Evolutionary conservation across 2,329 filamentous ascomycete species (phyloP), one percentile per base, ranked within the genome.

Genomic region (Fusarium sp.): DNA sequence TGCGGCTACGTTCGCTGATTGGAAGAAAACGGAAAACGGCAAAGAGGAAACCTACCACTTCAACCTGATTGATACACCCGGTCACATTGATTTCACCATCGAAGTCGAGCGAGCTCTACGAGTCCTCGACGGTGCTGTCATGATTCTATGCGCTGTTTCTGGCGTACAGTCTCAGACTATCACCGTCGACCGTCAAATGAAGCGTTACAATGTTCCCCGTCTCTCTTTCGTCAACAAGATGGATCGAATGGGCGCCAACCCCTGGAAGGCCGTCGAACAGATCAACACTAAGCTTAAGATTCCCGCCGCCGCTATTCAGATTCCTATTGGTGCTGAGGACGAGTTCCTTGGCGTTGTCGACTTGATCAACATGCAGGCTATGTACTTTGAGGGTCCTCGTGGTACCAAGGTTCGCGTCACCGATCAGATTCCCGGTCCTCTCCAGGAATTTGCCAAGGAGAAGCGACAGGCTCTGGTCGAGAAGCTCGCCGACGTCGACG

Each of bases 181-280:
- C 76, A 99, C 96, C 3, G 96, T 99, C 71, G 95, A 99, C 81
- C 89, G 96, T 75, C 96, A 99, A 85, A 99, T 99, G 96, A 93
- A 94, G 85, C 91, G 96, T 74, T 99, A 99, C 86, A 95, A 98
- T 79, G 91, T 99, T 69, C 96, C 96, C 66, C 89, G 96, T 75
- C 91, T 99, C 80, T 97, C 93, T 58, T 99, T 99, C 78, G 90
- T 99, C 80, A 99, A 99, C 86, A 99, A 99, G 87, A 98, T 99
- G 95, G 96, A 99, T 79, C 92, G 96, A 72, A 98, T 98, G 92
- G 96, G 96, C 65, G 93, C 96, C 71, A 98, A 99, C 79, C 96
- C 96, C 11, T 99, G 95, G 90, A 98, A 97, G 83, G 95, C 94
- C 11, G 90, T 99, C 61, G 95, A 99, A 43, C 95, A 98, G 83